These are phyloP conservation scores for Aphelidium insulamus DNA, from an alignment of 371 early-diverging fungal genomes.

Conservation along the genomic window DNA sequence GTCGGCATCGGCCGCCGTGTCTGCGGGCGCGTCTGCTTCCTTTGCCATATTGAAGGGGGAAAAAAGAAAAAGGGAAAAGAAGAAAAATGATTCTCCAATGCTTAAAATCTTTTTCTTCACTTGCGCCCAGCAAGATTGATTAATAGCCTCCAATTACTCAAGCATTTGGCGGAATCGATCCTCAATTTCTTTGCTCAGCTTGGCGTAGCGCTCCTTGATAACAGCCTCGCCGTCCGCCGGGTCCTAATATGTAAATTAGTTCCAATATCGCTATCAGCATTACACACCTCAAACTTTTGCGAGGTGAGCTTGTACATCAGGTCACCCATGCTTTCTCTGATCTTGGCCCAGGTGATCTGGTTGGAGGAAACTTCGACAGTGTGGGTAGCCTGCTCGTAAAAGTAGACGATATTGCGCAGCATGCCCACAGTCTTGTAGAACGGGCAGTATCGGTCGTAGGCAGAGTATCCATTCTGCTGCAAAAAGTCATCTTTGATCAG, in stretches of 20 bases:
- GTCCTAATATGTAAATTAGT: constrained; percentile 20
- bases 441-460: constrained; percentile 98
- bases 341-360: constrained; percentile 85
- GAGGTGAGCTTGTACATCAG: constrained; percentile 88
- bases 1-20: too few relatives aligned
- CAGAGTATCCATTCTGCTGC: constrained; percentile 99
- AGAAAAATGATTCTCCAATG: too few relatives aligned
- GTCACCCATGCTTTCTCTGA: constrained; percentile 82
- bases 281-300: constrained; percentile 89
- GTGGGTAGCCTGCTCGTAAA: constrained; percentile 84
- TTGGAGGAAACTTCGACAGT: constrained; percentile 74
- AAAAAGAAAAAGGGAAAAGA: too few relatives aligned
- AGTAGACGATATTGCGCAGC: constrained; percentile 93
- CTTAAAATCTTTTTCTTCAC: too few relatives aligned
- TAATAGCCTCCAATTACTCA: constrained; percentile 32
- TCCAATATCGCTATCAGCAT: neutral
- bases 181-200: constrained; percentile 85
- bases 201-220: constrained; percentile 56
- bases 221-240: constrained; percentile 83
- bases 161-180: constrained; percentile 63
- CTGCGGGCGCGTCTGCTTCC: too few relatives aligned
- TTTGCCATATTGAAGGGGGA: too few relatives aligned
- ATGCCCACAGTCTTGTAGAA: constrained; percentile 98
- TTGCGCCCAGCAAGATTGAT: too few relatives aligned
- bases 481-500: constrained; percentile 99